These are phyloP conservation scores for Rhodotorula paludigena DNA, from an alignment of 768 basidiomycete genomes.

Conservation along the genomic window DNA sequence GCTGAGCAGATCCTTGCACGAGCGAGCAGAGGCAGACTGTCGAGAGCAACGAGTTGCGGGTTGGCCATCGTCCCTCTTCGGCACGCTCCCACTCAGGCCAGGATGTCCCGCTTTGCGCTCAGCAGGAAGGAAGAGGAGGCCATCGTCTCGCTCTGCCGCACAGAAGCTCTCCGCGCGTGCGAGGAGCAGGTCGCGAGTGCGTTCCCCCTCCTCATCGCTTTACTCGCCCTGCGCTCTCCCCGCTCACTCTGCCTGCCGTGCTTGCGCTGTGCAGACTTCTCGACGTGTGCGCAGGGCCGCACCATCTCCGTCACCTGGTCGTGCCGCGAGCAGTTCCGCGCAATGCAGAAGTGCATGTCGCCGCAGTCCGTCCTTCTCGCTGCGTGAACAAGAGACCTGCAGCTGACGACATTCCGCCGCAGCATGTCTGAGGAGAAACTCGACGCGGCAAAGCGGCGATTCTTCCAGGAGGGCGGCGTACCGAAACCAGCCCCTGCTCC, in stretches of 20 bases:
- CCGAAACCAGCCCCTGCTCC: not conserved
- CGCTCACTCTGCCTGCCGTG: not conserved
- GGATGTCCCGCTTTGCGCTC: conserved; percentile 34
- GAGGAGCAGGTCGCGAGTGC: conserved; percentile 17
- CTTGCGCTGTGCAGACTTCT: conserved; percentile 10
- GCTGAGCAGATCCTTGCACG: not conserved
- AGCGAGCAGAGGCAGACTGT: too few relatives aligned
- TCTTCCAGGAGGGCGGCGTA: conserved; percentile 27
- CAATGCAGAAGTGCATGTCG: conserved; percentile 38
- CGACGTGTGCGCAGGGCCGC: conserved; percentile 24
- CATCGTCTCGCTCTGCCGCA: conserved; percentile 19
- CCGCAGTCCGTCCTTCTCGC: conserved; percentile 23
- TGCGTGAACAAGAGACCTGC: not conserved
- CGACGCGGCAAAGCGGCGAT: conserved; percentile 30
- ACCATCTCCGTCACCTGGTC: conserved; percentile 36
- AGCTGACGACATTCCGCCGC: not conserved
- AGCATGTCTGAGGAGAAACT: conserved; percentile 35
- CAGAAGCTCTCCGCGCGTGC: conserved; percentile 24
- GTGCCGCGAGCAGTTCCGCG: conserved; percentile 33
- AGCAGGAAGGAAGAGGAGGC: conserved; percentile 33
- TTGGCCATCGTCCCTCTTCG: not conserved
- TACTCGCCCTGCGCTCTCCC: not conserved
- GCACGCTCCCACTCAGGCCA: not conserved
- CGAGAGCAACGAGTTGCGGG: not conserved
- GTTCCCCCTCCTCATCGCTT: not conserved